These are phyloP conservation scores for Wickerhamiella spandovensis DNA, from an alignment of 805 yeast species.

Conservation along the genomic window DNA sequence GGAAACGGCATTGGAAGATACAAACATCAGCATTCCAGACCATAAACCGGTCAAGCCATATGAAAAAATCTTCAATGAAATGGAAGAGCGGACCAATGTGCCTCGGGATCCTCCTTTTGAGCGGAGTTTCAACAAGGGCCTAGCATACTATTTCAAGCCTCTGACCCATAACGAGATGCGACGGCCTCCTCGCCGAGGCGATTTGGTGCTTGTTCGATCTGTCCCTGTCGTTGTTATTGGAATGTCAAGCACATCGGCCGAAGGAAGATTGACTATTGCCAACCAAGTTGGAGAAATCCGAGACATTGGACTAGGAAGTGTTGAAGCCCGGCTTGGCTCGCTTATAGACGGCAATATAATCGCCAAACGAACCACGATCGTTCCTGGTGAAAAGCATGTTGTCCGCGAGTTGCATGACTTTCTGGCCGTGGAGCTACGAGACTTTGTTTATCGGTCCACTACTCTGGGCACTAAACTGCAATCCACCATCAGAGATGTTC, in stretches of 20 bases:
- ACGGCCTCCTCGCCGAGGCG: constrained; percentile 5
- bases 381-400: not conserved
- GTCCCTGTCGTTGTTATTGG: constrained; percentile 9
- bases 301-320: constrained; percentile 1
- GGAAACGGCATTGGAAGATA: not conserved
- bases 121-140: not conserved
- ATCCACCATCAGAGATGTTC: not conserved
- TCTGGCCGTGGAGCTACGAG: constrained; percentile 6
- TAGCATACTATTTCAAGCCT: not conserved
- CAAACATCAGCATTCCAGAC: not conserved
- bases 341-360: not conserved
- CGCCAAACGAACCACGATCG: not conserved
- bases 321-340: constrained; percentile 9
- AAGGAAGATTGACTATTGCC: constrained; percentile 6
- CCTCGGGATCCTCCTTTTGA: not conserved
- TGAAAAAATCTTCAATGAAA: not conserved
- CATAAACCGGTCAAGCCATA: not conserved
- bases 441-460: not conserved
- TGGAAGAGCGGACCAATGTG: not conserved
- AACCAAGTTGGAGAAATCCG: constrained; percentile 5
- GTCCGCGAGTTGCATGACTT: constrained; percentile 3
- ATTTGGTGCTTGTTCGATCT: constrained; percentile 8
- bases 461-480: not conserved
- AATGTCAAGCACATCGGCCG: constrained; percentile 2
- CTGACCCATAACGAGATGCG: not conserved